Conservation (phyloP, 2,329 filamentous ascomycete genomes). For the Xylaria sp. region DNA sequence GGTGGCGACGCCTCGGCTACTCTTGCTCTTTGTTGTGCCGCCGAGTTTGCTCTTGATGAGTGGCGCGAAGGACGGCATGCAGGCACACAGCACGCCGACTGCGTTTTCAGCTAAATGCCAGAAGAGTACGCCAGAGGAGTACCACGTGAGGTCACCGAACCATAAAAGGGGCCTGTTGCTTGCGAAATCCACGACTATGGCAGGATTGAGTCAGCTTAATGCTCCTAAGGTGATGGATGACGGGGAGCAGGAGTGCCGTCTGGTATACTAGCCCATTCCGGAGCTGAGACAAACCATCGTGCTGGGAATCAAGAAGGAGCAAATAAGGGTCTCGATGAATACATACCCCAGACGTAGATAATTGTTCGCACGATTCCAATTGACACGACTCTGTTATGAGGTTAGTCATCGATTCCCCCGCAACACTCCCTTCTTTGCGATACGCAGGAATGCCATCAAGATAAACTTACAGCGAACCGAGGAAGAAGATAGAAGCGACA, state of each 20-base stretch:
- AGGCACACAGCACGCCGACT: constrained; percentile 25
- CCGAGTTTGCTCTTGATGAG: constrained; percentile 3
- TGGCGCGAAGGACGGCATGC: constrained; percentile 26
- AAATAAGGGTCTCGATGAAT: background rate
- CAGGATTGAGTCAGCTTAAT: constrained; percentile 1
- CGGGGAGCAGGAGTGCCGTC: no score
- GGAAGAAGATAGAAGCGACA: constrained; percentile 26
- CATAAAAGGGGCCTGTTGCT: constrained; percentile 3
- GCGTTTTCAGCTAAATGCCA: constrained; percentile 33
- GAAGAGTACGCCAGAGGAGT: constrained; percentile 24
- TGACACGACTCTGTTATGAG: constrained; percentile 14
- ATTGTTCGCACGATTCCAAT: constrained; percentile 28
- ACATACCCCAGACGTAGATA: constrained; percentile 26
- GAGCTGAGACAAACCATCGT: no score
- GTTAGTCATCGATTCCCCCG: background rate
- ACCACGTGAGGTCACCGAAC: constrained; percentile 30
- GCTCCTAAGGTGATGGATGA: background rate
- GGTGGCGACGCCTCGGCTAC: background rate
- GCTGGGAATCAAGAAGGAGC: background rate
- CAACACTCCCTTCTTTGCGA: background rate
- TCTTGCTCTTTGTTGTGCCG: background rate
- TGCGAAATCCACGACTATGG: constrained; percentile 24
- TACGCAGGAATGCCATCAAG: background rate
- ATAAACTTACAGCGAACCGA: constrained; percentile 28
- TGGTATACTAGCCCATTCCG: no score